Conservation (phyloP, 2,329 filamentous ascomycete genomes). For the Scopulariopsis brevicaulis region DNA sequence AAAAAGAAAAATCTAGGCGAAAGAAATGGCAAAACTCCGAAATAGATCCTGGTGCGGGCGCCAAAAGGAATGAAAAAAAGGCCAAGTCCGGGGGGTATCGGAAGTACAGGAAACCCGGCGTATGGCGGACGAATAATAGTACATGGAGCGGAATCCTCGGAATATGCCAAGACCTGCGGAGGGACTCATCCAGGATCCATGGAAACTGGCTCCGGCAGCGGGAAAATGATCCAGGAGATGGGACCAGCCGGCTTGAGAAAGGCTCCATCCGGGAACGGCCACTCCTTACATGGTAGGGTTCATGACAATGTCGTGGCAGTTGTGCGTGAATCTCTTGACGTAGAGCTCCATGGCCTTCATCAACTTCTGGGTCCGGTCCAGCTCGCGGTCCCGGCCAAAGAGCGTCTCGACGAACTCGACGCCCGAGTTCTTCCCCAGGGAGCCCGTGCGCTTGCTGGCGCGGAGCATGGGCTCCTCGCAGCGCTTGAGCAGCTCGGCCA, state of each 20-base stretch:
- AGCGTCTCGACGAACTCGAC: slow-evolving; percentile 94
- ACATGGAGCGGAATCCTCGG: background rate
- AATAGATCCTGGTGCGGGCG: background rate
- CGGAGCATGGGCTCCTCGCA: slow-evolving; percentile 96
- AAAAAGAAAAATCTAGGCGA: background rate
- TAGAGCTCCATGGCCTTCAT: slow-evolving; percentile 83
- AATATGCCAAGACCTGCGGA: background rate
- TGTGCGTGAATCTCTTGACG: slow-evolving; percentile 90
- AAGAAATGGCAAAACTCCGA: background rate
- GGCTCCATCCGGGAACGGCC: background rate
- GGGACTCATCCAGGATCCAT: background rate
- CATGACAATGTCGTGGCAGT: slow-evolving; percentile 80
- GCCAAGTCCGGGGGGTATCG: background rate
- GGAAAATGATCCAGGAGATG: background rate
- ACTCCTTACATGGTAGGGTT: slow-evolving; percentile 41
- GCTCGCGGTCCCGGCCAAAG: slow-evolving; percentile 82
- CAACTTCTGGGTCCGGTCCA: slow-evolving; percentile 82
- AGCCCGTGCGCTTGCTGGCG: slow-evolving; percentile 61
- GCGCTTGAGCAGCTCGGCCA: slow-evolving; percentile 76
- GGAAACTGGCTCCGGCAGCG: background rate
- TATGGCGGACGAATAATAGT: background rate
- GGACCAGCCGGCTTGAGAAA: background rate
- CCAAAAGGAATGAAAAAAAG: background rate
- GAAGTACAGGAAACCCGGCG: background rate
- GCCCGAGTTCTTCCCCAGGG: slow-evolving; percentile 81